A percentile compares a stretch with the other conserved stretches of the same genome.
Conservation (phyloP, 2,329 filamentous ascomycete species). For the Bipolaris gigantea region DNA sequence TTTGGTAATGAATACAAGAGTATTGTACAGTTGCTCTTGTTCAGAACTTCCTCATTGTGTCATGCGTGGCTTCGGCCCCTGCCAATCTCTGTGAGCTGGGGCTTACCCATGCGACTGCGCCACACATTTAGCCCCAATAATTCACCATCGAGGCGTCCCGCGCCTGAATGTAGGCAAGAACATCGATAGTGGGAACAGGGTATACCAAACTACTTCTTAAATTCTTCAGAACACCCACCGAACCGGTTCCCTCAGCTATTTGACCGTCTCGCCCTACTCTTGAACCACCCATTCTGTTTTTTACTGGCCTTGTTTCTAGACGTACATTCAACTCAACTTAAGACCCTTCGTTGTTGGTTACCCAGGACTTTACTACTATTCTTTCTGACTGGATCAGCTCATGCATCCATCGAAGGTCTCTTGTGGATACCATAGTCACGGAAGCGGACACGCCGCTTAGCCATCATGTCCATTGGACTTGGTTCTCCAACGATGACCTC, state of each 20-base stretch:
- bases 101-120: constrained; percentile 6
- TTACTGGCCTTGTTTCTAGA: neutral
- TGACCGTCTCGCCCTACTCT: neutral
- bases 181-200: neutral
- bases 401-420: constrained; percentile 12
- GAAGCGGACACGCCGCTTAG: constrained; percentile 8
- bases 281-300: neutral
- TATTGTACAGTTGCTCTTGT: neutral
- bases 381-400: constrained; percentile 6
- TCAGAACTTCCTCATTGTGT: neutral
- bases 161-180: constrained; percentile 11
- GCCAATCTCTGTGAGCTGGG: neutral
- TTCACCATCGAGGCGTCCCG: neutral
- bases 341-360: neutral
- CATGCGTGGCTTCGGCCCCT: constrained; percentile 4
- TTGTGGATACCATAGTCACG: constrained; percentile 6
- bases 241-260: neutral
- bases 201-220: neutral
- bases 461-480: neutral
- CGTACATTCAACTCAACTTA: neutral
- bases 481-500: constrained; percentile 6
- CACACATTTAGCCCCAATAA: constrained; percentile 15
- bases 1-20: neutral
- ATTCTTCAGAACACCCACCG: neutral
- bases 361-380: neutral